Conservation (phyloP, 768 basidiomycete species). For the Tephrocybe sp. region DNA sequence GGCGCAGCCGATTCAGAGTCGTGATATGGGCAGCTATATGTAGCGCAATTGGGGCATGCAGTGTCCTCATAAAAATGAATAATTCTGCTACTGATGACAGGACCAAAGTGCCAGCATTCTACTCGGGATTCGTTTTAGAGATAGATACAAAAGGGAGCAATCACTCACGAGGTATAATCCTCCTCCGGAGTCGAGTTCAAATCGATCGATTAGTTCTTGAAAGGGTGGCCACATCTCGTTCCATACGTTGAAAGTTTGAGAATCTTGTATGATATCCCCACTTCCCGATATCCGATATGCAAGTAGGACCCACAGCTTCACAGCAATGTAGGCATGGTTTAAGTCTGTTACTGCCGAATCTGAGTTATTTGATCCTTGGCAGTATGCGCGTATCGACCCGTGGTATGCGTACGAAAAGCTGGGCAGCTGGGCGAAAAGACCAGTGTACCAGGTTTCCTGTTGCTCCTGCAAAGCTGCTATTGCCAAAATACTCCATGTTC, state of each 20-base stretch:
- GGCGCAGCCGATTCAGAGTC: constrained; percentile 49
- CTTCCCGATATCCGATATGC: constrained; percentile 37
- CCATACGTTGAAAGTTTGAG: constrained; percentile 52
- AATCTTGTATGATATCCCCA: constrained; percentile 27
- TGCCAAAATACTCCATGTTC: constrained; percentile 66
- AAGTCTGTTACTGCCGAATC: constrained; percentile 56
- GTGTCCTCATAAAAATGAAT: constrained; percentile 58
- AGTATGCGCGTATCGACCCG: constrained; percentile 40
- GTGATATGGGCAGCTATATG: constrained; percentile 52
- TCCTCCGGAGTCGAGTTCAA: constrained; percentile 48
- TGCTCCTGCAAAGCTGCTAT: constrained; percentile 50
- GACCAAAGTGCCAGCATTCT: constrained; percentile 56
- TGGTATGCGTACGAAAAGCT: constrained; percentile 51
- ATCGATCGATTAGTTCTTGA: constrained; percentile 47
- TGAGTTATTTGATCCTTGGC: constrained; percentile 33
- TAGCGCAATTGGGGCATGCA: constrained; percentile 52
- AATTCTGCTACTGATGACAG: constrained; percentile 67
- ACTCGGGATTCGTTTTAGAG: background rate
- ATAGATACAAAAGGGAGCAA: background rate
- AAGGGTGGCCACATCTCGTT: constrained; percentile 79
- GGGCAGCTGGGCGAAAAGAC: constrained; percentile 51
- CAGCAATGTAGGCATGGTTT: constrained; percentile 66
- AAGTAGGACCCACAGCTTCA: constrained; percentile 72
- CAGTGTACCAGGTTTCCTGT: constrained; percentile 31
- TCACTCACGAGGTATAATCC: constrained; percentile 40